These are phyloP conservation scores for Plectranthus barbatus DNA, from an alignment of 257 asterid species.

Conservation along the genomic window DNA sequence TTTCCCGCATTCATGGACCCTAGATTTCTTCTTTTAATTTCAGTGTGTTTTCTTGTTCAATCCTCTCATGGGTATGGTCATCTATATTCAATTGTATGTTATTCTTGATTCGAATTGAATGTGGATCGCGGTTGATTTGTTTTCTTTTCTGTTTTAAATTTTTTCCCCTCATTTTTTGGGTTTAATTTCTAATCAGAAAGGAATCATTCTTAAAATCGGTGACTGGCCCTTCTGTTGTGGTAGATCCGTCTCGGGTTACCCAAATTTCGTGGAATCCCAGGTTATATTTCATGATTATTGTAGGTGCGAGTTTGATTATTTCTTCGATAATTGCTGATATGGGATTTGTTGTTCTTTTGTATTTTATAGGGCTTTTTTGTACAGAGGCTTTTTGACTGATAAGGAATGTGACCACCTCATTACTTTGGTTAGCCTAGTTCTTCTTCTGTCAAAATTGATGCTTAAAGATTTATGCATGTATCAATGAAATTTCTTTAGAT, in stretches of 20 bases:
- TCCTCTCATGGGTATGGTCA: constrained; percentile 34
- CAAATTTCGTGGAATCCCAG: constrained; percentile 90
- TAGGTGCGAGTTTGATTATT: not conserved
- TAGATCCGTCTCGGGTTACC: constrained; percentile 73
- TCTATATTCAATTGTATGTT: not conserved
- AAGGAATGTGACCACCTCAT: constrained; percentile 85
- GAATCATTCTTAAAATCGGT: constrained; percentile 37
- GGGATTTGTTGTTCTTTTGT: constrained; percentile 8
- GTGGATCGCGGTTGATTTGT: constrained; percentile 25
- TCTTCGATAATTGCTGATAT: constrained; percentile 5
- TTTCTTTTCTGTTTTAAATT: not conserved
- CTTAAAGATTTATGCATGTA: not conserved
- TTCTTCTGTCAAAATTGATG: not conserved
- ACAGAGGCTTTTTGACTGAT: constrained; percentile 57
- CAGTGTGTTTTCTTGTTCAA: constrained; percentile 33
- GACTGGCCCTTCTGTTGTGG: constrained; percentile 32
- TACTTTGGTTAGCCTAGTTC: constrained; percentile 42
- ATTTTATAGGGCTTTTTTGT: constrained; percentile 63
- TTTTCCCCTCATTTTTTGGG: not conserved
- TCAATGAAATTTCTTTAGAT: not conserved
- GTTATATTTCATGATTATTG: constrained; percentile 18
- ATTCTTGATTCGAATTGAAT: not conserved
- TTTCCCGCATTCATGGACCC: constrained; percentile 31
- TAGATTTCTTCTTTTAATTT: constrained; percentile 27
- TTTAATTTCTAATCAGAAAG: constrained; percentile 21